Conservation (phyloP, 768 basidiomycete genomes). For the Lentinula guzmanii region DNA sequence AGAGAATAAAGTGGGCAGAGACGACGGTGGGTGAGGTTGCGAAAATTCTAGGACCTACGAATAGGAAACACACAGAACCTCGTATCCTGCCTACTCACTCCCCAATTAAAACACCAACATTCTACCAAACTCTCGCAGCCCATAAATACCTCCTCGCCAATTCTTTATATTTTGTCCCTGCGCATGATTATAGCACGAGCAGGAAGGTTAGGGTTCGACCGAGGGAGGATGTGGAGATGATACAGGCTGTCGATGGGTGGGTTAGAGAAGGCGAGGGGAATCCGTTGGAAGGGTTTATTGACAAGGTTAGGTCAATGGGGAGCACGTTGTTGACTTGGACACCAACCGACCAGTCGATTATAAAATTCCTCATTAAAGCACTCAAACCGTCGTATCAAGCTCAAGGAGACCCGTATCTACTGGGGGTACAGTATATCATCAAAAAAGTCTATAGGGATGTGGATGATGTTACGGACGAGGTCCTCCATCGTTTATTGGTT, state of each 20-base stretch:
- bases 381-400: slow-evolving; percentile 39
- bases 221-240: slow-evolving; percentile 41
- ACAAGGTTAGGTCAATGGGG: slow-evolving; percentile 36
- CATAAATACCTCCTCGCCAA: slow-evolving; percentile 64
- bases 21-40: slow-evolving; percentile 54
- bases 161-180: slow-evolving; percentile 46
- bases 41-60: slow-evolving; percentile 25
- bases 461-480: slow-evolving; percentile 22
- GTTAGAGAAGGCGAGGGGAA: slow-evolving; percentile 27
- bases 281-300: slow-evolving; percentile 40
- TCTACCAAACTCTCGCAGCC: slow-evolving; percentile 34
- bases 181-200: slow-evolving; percentile 36
- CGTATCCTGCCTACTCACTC: neutral
- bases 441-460: slow-evolving; percentile 43
- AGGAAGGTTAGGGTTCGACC: slow-evolving; percentile 65
- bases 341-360: slow-evolving; percentile 46
- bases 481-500: slow-evolving; percentile 45
- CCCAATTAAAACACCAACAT: slow-evolving; percentile 17
- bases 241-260: slow-evolving; percentile 46
- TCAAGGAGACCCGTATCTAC: slow-evolving; percentile 60
- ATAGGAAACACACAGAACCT: neutral
- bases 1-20: slow-evolving; percentile 42
- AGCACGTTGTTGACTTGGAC: slow-evolving; percentile 31
- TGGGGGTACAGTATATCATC: slow-evolving; percentile 48
- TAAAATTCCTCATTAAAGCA: slow-evolving; percentile 53